phyloP scores from a whole-genome alignment of 2,329 filamentous ascomycete genomes.

The Pseudogymnoascus sp. region DNA sequence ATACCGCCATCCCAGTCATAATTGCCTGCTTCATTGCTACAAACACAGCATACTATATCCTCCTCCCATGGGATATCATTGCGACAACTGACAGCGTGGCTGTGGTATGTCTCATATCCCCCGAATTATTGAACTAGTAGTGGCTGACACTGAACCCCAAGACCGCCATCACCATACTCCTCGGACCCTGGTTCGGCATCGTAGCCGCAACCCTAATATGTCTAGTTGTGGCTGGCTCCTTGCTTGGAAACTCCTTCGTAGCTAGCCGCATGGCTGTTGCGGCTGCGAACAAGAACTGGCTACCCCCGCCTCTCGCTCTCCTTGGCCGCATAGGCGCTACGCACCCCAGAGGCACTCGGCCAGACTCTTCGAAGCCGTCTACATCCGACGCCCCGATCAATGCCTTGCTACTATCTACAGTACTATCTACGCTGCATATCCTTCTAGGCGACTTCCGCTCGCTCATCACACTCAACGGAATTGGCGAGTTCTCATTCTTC shows the following conservation, averaged over 20 bases:
- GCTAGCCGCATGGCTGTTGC: constrained; percentile 55
- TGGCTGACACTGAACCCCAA: constrained; percentile 24
- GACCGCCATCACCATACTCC: constrained; percentile 49
- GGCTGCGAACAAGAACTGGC: constrained; percentile 47
- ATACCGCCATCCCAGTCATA: constrained; percentile 53
- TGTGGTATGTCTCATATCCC: constrained; percentile 40
- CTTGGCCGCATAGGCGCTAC: constrained; percentile 38
- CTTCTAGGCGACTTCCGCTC: constrained; percentile 54
- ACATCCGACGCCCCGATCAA: constrained; percentile 48
- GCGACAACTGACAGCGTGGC: constrained; percentile 56
- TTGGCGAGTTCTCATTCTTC: constrained; percentile 58
- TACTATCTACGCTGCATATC: constrained; percentile 51
- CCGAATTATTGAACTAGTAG: neutral
- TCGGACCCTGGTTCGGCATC: constrained; percentile 48
- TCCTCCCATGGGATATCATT: constrained; percentile 53
- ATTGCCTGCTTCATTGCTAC: constrained; percentile 53
- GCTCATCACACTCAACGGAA: constrained; percentile 53
- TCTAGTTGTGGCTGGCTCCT: constrained; percentile 54
- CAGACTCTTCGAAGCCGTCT: constrained; percentile 12
- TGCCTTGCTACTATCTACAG: constrained; percentile 43
- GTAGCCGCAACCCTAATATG: constrained; percentile 51
- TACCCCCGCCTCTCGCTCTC: constrained; percentile 39
- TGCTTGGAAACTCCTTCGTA: constrained; percentile 58
- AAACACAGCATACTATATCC: constrained; percentile 56
- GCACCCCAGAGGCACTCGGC: neutral